Evolutionary conservation across 2,329 filamentous ascomycete genomes (phyloP).

Genomic region (Aspergillus unguis): DNA sequence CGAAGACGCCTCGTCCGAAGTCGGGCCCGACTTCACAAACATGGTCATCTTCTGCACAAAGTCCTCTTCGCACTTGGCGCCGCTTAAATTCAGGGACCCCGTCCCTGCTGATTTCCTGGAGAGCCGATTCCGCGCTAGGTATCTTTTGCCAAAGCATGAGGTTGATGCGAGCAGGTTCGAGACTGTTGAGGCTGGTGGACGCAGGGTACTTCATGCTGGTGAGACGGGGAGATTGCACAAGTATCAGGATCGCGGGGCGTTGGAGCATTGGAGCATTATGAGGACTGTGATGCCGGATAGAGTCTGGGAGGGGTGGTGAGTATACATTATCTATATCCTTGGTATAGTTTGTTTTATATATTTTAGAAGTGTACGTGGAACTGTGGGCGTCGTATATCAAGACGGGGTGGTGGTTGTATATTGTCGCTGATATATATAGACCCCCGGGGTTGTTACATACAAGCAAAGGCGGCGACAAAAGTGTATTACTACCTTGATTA

Average conservation of each 20-base stretch:
- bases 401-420: not conserved
- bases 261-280: conserved; percentile 92
- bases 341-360: not conserved
- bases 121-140: conserved; percentile 66
- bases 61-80: conserved; percentile 30
- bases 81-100: conserved; percentile 62
- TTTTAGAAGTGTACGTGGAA: not conserved
- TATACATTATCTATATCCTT: not conserved
- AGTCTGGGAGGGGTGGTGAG: conserved; percentile 84
- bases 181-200: conserved; percentile 44
- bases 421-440: conserved; percentile 1
- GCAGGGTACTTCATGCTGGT: conserved; percentile 41
- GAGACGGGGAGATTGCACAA: conserved; percentile 64
- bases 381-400: not conserved
- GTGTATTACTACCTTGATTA: no score
- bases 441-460: no score
- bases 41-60: conserved; percentile 94
- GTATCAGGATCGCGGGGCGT: conserved; percentile 72
- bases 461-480: no score
- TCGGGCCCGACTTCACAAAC: conserved; percentile 77
- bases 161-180: conserved; percentile 48
- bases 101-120: conserved; percentile 64
- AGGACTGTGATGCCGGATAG: conserved; percentile 70
- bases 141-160: conserved; percentile 70
- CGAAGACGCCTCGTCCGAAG: conserved; percentile 60